Evolutionary conservation across 129 eudicot species (phyloP), one percentile per base, ranked within the genome.

Genomic region (Cynara cardunculus): DNA sequence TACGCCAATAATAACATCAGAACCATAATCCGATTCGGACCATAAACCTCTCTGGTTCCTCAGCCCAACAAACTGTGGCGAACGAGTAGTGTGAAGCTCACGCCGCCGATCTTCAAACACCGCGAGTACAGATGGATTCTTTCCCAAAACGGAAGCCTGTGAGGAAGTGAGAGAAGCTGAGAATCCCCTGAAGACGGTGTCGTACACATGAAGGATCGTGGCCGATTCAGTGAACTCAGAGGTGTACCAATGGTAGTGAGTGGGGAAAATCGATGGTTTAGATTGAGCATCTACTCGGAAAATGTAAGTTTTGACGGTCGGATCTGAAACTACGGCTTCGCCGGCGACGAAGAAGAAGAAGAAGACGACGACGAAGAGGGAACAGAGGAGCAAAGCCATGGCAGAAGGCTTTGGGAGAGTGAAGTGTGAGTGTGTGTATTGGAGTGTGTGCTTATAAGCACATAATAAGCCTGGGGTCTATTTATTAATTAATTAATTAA

Each of bases 21-120:
- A 88, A 3, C 98, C 98, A 67, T 93, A 93, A 25, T 93, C 97
- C 0, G 97, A 93, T 26, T 91, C 97, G 0, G 97, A 93, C 98
- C 98, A 93, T 6, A 93, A 82, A 0, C 98, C 98, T 5, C 88
- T 80, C 83, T 93, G 97, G 78, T 88, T 93, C 0, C 97, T 71
- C 26, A 93, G 81, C 1, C 98, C 97, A 19, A 91, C 86, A 16
- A 93, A 93, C 74, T 93, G 94, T 3, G 94, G 94, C 24, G 97
- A 93, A 22, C 98, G 82, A 0, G 98, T 93, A 7, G 98, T 89
- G 84, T 93, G 98, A 25, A 93, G 94, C 22, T 84, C 81, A 2
- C 98, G 80, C 44, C 91, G 90, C 25, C 83, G 86, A 86, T 93
- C 98, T 75, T 84, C 87, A 72, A 93, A 81, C 12, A 91, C 78